Conservation (phyloP, 495 filamentous ascomycete genomes). For the Melanomma pulvis-pyrius region DNA sequence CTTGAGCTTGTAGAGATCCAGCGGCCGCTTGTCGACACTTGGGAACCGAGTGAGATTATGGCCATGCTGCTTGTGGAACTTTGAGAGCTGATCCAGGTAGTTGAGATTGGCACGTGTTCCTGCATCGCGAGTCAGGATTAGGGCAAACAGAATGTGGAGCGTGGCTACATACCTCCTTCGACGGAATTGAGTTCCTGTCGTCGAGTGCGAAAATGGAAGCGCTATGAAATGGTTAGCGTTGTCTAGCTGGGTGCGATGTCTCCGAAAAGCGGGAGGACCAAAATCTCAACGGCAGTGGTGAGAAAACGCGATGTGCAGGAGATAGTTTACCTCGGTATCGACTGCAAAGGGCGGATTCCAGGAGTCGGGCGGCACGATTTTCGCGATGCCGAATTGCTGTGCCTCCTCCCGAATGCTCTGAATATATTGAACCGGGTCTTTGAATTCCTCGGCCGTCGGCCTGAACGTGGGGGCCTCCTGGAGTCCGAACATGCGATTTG, state of each 20-base stretch:
- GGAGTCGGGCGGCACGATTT: constrained; percentile 88
- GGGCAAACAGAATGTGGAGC: neutral
- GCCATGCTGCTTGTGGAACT: constrained; percentile 97
- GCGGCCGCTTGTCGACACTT: constrained; percentile 94
- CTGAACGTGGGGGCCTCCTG: constrained; percentile 89
- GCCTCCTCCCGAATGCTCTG: constrained; percentile 85
- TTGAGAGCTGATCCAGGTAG: constrained; percentile 91
- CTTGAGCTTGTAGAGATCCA: constrained; percentile 94
- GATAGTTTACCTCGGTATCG: constrained; percentile 82
- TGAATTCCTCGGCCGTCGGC: constrained; percentile 91
- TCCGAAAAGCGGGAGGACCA: neutral
- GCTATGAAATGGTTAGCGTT: constrained; percentile 55
- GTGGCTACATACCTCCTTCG: constrained; percentile 83
- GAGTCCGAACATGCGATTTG: constrained; percentile 76
- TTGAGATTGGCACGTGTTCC: constrained; percentile 93
- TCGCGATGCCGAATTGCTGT: constrained; percentile 83
- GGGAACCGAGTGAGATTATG: constrained; percentile 91
- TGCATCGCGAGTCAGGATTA: constrained; percentile 43
- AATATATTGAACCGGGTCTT: constrained; percentile 90
- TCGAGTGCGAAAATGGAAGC: constrained; percentile 94
- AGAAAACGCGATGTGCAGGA: constrained; percentile 23
- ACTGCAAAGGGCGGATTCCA: constrained; percentile 97
- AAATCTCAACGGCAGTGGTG: neutral
- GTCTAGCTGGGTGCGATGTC: neutral
- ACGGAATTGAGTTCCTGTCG: constrained; percentile 98